Conservation (phyloP, 2,329 filamentous ascomycete genomes). For the Penicillium sp. region DNA sequence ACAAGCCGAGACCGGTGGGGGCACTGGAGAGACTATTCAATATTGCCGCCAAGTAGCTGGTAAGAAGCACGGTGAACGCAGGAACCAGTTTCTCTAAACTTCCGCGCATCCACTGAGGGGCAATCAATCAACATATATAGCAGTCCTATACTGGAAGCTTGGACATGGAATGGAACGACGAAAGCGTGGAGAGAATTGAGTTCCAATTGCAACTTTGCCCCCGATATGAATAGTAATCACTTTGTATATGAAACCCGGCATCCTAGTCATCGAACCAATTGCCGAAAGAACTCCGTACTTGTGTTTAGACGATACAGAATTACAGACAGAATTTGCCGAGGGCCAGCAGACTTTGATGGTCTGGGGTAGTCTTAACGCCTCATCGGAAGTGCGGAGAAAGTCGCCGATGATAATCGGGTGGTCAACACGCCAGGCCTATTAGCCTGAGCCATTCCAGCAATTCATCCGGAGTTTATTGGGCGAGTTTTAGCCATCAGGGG, state of each 20-base stretch:
- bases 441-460: background rate
- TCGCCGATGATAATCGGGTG: background rate
- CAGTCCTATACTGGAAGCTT: conserved; percentile 6
- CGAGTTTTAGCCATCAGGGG: background rate
- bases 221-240: too few species aligned
- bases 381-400: background rate
- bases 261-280: too few species aligned
- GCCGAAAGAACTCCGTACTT: background rate
- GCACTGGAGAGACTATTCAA: too few species aligned
- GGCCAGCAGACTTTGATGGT: background rate
- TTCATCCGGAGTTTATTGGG: too few species aligned
- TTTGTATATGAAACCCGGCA: too few species aligned
- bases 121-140: background rate
- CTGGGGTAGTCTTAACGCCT: background rate
- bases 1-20: too few species aligned
- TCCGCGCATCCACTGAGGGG: background rate
- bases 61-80: background rate
- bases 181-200: background rate
- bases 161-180: background rate
- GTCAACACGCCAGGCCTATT: background rate
- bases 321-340: background rate
- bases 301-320: background rate
- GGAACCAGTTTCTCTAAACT: background rate
- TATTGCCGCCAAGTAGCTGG: background rate
- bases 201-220: background rate